These are phyloP conservation scores for Clarireedia sp. DNA, from an alignment of 2,329 filamentous ascomycete species.

Conservation along the genomic window DNA sequence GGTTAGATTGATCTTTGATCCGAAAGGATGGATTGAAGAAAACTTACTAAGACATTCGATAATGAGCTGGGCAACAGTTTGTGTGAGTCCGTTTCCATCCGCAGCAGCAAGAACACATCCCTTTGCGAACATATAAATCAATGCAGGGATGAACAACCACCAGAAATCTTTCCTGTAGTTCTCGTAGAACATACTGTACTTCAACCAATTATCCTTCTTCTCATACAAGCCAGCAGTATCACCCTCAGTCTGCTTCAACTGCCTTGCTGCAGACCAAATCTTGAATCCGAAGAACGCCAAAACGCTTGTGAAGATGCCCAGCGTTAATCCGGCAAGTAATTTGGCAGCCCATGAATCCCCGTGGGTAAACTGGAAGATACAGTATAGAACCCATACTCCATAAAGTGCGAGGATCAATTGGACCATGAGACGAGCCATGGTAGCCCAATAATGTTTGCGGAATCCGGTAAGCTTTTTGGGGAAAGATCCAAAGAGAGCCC, in stretches of 20 bases:
- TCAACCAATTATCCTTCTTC: conserved; percentile 83
- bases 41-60: conserved; percentile 57
- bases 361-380: conserved; percentile 87
- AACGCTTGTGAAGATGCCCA: conserved; percentile 71
- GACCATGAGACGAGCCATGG: conserved; percentile 81
- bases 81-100: conserved; percentile 76
- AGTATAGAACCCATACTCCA: conserved; percentile 92
- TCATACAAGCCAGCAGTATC: conserved; percentile 70
- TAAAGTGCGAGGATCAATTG: conserved; percentile 87
- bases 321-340: conserved; percentile 69
- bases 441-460: conserved; percentile 93
- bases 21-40: background rate
- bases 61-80: conserved; percentile 71
- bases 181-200: conserved; percentile 97
- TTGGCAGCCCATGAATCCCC: conserved; percentile 95
- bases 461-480: conserved; percentile 73
- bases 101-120: conserved; percentile 77
- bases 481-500: conserved; percentile 84
- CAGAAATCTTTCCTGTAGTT: conserved; percentile 90
- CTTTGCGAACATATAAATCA: conserved; percentile 85
- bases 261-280: conserved; percentile 69
- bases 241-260: conserved; percentile 68
- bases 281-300: conserved; percentile 78
- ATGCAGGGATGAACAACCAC: conserved; percentile 91
- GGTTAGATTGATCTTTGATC: background rate